Percentiles rank a stretch among this genome's conserved stretches.
These are phyloP conservation scores for Puccinia novopanici DNA, from an alignment of 1,284 basidiomycete species.

Conservation along the genomic window DNA sequence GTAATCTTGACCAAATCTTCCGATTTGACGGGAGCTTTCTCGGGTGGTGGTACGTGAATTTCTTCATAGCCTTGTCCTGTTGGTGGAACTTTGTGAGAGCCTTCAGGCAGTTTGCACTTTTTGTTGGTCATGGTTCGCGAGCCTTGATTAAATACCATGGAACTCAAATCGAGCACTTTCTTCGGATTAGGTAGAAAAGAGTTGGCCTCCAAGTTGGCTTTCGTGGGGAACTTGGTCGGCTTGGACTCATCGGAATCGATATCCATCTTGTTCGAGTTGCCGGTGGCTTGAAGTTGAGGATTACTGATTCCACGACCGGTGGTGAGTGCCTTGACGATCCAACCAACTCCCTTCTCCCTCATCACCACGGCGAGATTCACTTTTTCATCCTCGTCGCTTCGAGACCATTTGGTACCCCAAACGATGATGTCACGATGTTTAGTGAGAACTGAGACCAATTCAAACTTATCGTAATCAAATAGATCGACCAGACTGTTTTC, in stretches of 20 bases:
- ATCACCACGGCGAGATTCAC: slow-evolving; percentile 96
- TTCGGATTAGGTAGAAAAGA: slow-evolving; percentile 79
- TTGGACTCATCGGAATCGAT: slow-evolving; percentile 64
- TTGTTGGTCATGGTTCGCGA: slow-evolving; percentile 98
- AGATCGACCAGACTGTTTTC: slow-evolving; percentile 97
- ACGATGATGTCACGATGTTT: slow-evolving; percentile 95
- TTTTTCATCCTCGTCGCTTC: slow-evolving; percentile 83
- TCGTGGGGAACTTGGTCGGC: slow-evolving; percentile 70
- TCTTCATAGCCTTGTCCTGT: slow-evolving; percentile 96
- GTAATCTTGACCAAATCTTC: slow-evolving; percentile 73
- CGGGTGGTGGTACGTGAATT: slow-evolving; percentile 93
- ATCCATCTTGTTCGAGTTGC: slow-evolving; percentile 66
- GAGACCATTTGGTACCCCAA: slow-evolving; percentile 95
- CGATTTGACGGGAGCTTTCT: slow-evolving; percentile 68
- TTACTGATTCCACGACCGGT: slow-evolving; percentile 53
- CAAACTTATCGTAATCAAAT: slow-evolving; percentile 86
- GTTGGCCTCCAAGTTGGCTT: slow-evolving; percentile 83
- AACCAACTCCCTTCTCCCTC: slow-evolving; percentile 93
- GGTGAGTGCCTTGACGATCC: slow-evolving; percentile 83
- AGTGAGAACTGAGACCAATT: slow-evolving; percentile 84
- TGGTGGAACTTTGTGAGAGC: slow-evolving; percentile 81
- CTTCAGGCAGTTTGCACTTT: slow-evolving; percentile 94
- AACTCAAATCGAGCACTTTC: slow-evolving; percentile 82
- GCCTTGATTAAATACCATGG: slow-evolving; percentile 92
- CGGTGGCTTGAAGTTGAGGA: slow-evolving; percentile 47